A percentile compares a stretch with the other conserved stretches of the same genome.
Evolutionary conservation across 1,284 basidiomycete species (phyloP).

Genomic region (Somion occarium): DNA sequence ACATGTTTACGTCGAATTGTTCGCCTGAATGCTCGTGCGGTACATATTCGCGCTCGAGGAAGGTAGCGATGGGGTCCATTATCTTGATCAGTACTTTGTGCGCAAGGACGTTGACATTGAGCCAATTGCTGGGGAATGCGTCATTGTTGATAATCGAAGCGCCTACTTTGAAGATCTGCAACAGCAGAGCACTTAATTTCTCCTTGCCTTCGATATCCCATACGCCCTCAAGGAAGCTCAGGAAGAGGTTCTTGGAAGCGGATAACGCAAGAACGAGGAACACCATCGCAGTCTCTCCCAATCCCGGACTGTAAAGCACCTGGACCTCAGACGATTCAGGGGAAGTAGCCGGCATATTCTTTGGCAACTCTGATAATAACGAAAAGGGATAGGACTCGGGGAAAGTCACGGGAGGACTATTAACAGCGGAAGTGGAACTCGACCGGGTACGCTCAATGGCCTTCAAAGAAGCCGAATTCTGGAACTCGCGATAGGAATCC

Average conservation of each 20-base stretch:
- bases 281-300: slow-evolving; percentile 86
- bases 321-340: slow-evolving; percentile 41
- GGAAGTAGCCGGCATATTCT: slow-evolving; percentile 40
- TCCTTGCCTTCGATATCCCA: slow-evolving; percentile 85
- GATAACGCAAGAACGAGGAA: slow-evolving; percentile 81
- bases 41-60: slow-evolving; percentile 81
- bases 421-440: slow-evolving; percentile 54
- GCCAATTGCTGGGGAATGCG: slow-evolving; percentile 89
- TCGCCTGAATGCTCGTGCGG: slow-evolving; percentile 61
- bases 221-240: slow-evolving; percentile 74
- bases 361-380: slow-evolving; percentile 65
- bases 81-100: slow-evolving; percentile 89
- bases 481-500: slow-evolving; percentile 85
- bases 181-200: slow-evolving; percentile 69
- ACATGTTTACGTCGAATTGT: slow-evolving; percentile 75
- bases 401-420: slow-evolving; percentile 77
- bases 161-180: slow-evolving; percentile 79
- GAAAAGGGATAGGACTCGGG: slow-evolving; percentile 94
- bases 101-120: slow-evolving; percentile 88
- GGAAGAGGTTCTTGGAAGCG: slow-evolving; percentile 73
- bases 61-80: slow-evolving; percentile 75
- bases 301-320: slow-evolving; percentile 66
- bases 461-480: slow-evolving; percentile 59
- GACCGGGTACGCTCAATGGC: slow-evolving; percentile 70
- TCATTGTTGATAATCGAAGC: slow-evolving; percentile 84